phyloP scores from a whole-genome alignment of 192 early-diverging fungal species.

The Coemansia sp. region DNA sequence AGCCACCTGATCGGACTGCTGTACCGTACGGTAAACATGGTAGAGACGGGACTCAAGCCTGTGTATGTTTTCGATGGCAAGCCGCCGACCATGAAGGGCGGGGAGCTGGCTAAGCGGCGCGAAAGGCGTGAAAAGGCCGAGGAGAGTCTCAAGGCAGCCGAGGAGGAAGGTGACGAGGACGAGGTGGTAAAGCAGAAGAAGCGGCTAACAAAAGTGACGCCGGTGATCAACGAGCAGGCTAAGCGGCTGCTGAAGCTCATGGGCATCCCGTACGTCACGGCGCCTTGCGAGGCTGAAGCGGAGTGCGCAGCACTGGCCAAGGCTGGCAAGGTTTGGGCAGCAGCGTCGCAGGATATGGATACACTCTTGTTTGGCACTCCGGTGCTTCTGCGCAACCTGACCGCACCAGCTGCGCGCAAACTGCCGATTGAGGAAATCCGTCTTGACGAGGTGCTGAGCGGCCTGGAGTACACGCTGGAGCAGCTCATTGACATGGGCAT shows the following conservation, averaged over 20 bases:
- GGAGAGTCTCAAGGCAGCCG: conserved; percentile 64
- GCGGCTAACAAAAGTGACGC: conserved; percentile 86
- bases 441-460: conserved; percentile 74
- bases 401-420: conserved; percentile 85
- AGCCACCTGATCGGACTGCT: conserved; percentile 97
- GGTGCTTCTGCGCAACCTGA: conserved; percentile 85
- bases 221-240: conserved; percentile 91
- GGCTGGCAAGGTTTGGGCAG: conserved; percentile 87
- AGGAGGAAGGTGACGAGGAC: conserved; percentile 69
- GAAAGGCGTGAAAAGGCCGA: conserved; percentile 69
- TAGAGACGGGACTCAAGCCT: conserved; percentile 94
- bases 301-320: conserved; percentile 92
- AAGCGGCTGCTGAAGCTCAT: conserved; percentile 80
- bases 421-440: conserved; percentile 87
- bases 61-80: conserved; percentile 98
- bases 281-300: conserved; percentile 96
- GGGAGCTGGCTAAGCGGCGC: conserved; percentile 76
- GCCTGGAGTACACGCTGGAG: conserved; percentile 66
- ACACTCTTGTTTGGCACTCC: conserved; percentile 92
- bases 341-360: conserved; percentile 98
- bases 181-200: conserved; percentile 82
- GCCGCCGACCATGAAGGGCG: conserved; percentile 86
- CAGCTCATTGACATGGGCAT: conserved; percentile 98
- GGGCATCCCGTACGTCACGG: conserved; percentile 90
- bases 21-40: conserved; percentile 93